These are phyloP conservation scores for Fusarium lyarnte DNA, from an alignment of 2,329 filamentous ascomycete genomes.

Conservation along the genomic window DNA sequence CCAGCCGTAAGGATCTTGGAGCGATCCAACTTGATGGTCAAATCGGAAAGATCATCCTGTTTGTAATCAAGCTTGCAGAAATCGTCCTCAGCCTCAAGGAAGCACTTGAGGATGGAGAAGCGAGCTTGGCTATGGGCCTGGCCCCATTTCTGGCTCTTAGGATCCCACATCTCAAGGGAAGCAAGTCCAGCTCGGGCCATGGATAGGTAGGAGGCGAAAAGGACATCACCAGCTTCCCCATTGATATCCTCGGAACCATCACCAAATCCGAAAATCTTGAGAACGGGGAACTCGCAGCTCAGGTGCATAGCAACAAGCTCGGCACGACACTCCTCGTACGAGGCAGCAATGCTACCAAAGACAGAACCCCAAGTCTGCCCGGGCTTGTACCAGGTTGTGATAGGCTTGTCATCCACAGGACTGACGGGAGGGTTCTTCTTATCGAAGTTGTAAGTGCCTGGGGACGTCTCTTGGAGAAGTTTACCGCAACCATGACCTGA, in stretches of 20 bases:
- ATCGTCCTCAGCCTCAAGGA: constrained; percentile 84
- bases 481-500: constrained; percentile 90
- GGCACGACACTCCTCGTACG: constrained; percentile 94
- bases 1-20: constrained; percentile 87
- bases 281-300: constrained; percentile 85
- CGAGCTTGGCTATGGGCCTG: constrained; percentile 92
- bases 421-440: constrained; percentile 81
- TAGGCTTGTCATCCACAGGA: constrained; percentile 77
- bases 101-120: constrained; percentile 85
- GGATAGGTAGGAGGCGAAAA: constrained; percentile 87
- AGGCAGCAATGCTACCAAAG: constrained; percentile 86
- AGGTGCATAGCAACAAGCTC: constrained; percentile 94
- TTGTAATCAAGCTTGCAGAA: constrained; percentile 85
- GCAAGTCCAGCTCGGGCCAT: constrained; percentile 95
- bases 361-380: constrained; percentile 95
- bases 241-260: constrained; percentile 78
- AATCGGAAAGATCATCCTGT: constrained; percentile 78
- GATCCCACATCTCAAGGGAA: constrained; percentile 94
- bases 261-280: constrained; percentile 92
- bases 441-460: constrained; percentile 90
- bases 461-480: constrained; percentile 86
- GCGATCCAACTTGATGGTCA: constrained; percentile 85
- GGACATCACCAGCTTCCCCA: constrained; percentile 82
- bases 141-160: constrained; percentile 89
- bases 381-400: constrained; percentile 91